Percentiles rank a stretch among this genome's conserved stretches.
Conservation (phyloP, 2,329 filamentous ascomycete species). For the Cladosporium colombiae region DNA sequence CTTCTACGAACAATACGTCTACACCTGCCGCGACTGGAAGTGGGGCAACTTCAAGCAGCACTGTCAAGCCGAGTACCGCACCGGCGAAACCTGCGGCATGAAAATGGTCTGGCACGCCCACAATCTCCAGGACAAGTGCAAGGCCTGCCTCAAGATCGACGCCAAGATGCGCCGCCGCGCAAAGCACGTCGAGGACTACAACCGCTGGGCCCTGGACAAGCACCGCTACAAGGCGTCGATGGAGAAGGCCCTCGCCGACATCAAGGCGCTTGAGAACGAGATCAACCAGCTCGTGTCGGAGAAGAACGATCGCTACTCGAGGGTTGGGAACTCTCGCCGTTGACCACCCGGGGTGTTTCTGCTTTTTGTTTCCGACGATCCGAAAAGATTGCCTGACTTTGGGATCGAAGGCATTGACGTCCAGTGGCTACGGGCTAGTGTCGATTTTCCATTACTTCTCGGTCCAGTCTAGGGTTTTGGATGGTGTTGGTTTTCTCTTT, state of each 20-base stretch:
- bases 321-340: conserved; percentile 30
- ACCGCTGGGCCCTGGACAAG: conserved; percentile 75
- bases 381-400: neutral
- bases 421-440: conserved; percentile 6
- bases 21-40: conserved; percentile 86
- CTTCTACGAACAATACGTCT: conserved; percentile 90
- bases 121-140: conserved; percentile 67
- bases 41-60: conserved; percentile 93
- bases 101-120: conserved; percentile 82
- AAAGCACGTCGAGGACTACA: conserved; percentile 74
- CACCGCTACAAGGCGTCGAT: conserved; percentile 59
- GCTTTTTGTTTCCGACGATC: neutral
- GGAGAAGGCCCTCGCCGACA: conserved; percentile 69
- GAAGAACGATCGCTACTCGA: conserved; percentile 31
- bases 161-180: conserved; percentile 75
- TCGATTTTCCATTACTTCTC: conserved; percentile 2
- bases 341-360: neutral
- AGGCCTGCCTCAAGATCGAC: conserved; percentile 84
- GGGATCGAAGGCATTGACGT: neutral
- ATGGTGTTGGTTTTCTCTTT: neutral
- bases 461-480: neutral
- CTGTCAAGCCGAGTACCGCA: conserved; percentile 92
- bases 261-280: conserved; percentile 69
- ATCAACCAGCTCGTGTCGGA: conserved; percentile 60
- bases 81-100: conserved; percentile 93